Conservation (phyloP, 768 basidiomycete species). For the Suillus luteus region DNA sequence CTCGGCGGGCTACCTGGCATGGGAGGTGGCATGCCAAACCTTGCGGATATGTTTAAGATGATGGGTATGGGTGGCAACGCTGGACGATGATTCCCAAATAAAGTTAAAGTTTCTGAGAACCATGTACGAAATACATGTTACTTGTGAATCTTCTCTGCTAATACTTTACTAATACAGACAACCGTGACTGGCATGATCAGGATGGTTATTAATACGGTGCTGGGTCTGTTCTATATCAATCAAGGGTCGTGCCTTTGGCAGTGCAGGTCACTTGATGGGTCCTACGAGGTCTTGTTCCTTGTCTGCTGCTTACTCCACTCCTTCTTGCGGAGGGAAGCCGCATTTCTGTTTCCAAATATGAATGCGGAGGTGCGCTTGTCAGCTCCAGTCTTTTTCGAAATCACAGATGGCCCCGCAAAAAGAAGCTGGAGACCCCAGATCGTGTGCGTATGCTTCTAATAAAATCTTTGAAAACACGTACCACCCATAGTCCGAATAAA, state of each 20-base stretch:
- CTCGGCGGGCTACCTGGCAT: slow-evolving; percentile 51
- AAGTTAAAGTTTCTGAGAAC: slow-evolving; percentile 17
- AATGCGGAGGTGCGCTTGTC: slow-evolving; percentile 82
- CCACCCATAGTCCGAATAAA: slow-evolving; percentile 73
- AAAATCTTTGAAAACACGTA: slow-evolving; percentile 38
- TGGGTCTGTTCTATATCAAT: slow-evolving; percentile 14
- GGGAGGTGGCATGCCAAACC: slow-evolving; percentile 68
- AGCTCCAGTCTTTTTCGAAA: slow-evolving; percentile 75
- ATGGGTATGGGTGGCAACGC: slow-evolving; percentile 73
- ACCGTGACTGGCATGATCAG: slow-evolving; percentile 10
- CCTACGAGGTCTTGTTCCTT: slow-evolving; percentile 22
- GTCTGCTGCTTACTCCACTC: slow-evolving; percentile 49
- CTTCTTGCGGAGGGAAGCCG: slow-evolving; percentile 65
- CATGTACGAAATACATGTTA: slow-evolving; percentile 18
- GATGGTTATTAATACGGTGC: slow-evolving; percentile 22
- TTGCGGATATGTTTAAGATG: slow-evolving; percentile 85
- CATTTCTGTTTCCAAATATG: slow-evolving; percentile 72
- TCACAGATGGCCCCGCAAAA: slow-evolving; percentile 55
- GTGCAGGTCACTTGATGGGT: slow-evolving; percentile 5
- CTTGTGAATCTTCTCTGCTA: slow-evolving; percentile 12
- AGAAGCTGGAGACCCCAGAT: slow-evolving; percentile 46
- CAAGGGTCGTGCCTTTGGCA: slow-evolving; percentile 7
- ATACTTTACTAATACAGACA: slow-evolving; percentile 22
- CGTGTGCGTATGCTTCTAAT: slow-evolving; percentile 11
- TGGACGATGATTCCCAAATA: slow-evolving; percentile 28